These are phyloP conservation scores for Sporisorium reilianum DNA, from an alignment of 1,284 basidiomycete genomes.

Conservation along the genomic window DNA sequence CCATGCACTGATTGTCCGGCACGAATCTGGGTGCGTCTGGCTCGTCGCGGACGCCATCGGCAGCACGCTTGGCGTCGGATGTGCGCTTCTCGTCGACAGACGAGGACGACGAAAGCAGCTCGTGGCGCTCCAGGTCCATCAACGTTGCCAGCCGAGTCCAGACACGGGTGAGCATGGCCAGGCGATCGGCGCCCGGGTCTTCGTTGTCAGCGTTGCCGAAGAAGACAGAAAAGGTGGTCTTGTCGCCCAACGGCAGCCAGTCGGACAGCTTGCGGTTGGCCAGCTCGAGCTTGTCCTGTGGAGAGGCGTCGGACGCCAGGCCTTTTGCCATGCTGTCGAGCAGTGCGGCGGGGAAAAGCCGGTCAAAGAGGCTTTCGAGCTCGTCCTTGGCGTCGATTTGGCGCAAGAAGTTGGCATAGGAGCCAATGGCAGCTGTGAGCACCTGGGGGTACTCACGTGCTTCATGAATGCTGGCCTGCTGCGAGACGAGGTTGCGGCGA, in stretches of 20 bases:
- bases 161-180: conserved; percentile 9
- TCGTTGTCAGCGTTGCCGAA: background rate
- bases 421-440: conserved; percentile 23
- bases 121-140: conserved; percentile 27
- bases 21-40: conserved; percentile 16
- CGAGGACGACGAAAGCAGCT: conserved; percentile 1
- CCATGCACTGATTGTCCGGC: conserved; percentile 30
- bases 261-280: conserved; percentile 31
- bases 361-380: conserved; percentile 25
- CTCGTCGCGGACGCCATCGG: background rate
- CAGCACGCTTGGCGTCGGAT: background rate
- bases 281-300: conserved; percentile 43
- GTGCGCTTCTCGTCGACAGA: background rate
- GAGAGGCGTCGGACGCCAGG: conserved; percentile 16
- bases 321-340: conserved; percentile 26
- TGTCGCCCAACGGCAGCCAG: conserved; percentile 25
- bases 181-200: conserved; percentile 1
- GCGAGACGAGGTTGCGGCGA: conserved; percentile 41
- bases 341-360: conserved; percentile 20
- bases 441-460: conserved; percentile 25
- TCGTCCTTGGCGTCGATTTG: conserved; percentile 9
- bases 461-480: conserved; percentile 37
- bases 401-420: conserved; percentile 24
- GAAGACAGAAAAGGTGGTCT: conserved; percentile 17
- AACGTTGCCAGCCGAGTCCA: conserved; percentile 19